Percentiles rank a stretch among this genome's conserved stretches.
These are phyloP conservation scores for Globisporangium splendens DNA, from an alignment of 352 stramenopile genomes.

Conservation along the genomic window DNA sequence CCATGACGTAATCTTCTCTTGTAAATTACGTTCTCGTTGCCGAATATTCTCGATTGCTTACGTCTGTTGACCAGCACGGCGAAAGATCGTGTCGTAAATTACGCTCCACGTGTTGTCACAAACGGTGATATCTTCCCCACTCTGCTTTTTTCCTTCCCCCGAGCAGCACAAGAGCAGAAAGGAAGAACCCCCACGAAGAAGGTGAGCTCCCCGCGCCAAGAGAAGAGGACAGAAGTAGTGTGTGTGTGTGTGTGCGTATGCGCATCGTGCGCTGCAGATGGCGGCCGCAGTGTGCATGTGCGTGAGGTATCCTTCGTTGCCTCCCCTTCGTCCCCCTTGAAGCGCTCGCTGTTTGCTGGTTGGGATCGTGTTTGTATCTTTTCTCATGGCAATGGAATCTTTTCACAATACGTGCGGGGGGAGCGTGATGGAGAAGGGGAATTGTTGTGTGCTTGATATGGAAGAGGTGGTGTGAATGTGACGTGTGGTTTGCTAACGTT, in stretches of 20 bases:
- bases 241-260: conserved; percentile 1
- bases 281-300: too few relatives aligned
- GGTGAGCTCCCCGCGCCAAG: neutral
- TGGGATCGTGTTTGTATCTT: too few relatives aligned
- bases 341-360: too few relatives aligned
- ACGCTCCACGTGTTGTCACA: neutral
- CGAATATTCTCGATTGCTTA: conserved; percentile 14
- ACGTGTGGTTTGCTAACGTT: neutral
- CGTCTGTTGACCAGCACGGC: neutral
- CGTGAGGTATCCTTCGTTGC: too few relatives aligned
- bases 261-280: too few relatives aligned
- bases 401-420: too few relatives aligned
- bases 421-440: too few relatives aligned
- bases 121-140: conserved; percentile 1
- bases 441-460: too few relatives aligned
- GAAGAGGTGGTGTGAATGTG: neutral
- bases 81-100: conserved; percentile 3
- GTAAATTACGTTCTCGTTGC: neutral
- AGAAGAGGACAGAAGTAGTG: neutral
- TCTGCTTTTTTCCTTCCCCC: conserved; percentile 1
- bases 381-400: too few relatives aligned
- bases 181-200: neutral
- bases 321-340: too few relatives aligned
- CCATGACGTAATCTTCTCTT: neutral
- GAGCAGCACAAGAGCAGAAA: neutral